These are phyloP conservation scores for Spergularia marina DNA, from an alignment of 148 eudicot species.

Conservation along the genomic window DNA sequence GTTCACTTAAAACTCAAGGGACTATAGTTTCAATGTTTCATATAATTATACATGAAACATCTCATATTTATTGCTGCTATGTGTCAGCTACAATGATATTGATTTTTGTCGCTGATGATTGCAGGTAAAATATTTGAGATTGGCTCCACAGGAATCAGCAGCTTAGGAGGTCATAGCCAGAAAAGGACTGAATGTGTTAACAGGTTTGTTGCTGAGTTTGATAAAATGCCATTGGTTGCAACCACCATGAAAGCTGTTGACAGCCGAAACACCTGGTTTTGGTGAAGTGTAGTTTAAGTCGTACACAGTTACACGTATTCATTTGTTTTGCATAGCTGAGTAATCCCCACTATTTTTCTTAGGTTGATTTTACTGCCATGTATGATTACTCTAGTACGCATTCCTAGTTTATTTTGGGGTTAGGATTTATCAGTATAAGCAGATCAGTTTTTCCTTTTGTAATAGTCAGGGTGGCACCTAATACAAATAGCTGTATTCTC, in stretches of 20 bases:
- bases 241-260: conserved; percentile 75
- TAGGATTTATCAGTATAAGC: conserved; percentile 1
- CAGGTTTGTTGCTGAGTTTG: conserved; percentile 56
- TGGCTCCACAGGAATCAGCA: conserved; percentile 87
- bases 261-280: conserved; percentile 72
- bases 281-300: conserved; percentile 43
- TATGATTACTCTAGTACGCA: conserved; percentile 9
- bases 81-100: not conserved
- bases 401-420: not conserved
- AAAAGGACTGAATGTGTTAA: conserved; percentile 67
- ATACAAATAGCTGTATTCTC: not conserved
- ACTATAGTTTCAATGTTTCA: not conserved
- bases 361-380: conserved; percentile 12
- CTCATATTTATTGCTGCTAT: not conserved
- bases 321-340: conserved; percentile 13
- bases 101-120: conserved; percentile 2
- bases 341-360: conserved; percentile 17
- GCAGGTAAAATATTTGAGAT: conserved; percentile 82
- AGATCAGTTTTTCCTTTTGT: conserved; percentile 3
- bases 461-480: not conserved
- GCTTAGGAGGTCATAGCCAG: conserved; percentile 75
- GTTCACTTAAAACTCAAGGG: no score
- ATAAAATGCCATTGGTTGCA: conserved; percentile 74
- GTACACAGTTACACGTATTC: conserved; percentile 3
- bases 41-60: not conserved